Base-by-base conservation (phyloP, 2,329 filamentous ascomycete species). In the Pyrenochaeta sp. region DNA sequence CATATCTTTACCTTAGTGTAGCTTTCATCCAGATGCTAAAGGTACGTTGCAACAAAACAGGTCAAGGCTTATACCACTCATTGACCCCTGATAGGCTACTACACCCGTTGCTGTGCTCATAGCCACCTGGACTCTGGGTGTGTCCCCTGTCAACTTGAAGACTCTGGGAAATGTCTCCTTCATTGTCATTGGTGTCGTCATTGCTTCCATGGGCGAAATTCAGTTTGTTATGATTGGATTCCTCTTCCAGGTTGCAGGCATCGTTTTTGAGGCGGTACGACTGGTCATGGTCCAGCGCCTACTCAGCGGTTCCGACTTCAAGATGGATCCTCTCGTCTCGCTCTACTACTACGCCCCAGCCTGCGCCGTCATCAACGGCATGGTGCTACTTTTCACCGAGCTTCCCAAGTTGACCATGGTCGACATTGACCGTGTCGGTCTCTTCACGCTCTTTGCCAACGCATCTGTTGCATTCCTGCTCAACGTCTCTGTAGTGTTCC, bases 11-110 rank as follows among this genome's bases (percentile, higher is more conserved):
- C 79, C 86, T 98, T 57, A 95, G 90, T 64, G 94, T 98, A 54
- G 90, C 94, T 56, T 98, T 98, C 78, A 98, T 98, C 72, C 94
- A 98, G 83, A 98, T 98, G 94, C 88, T 98, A 77, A 98, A 98
- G 90, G 90, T 92, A 66, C 32, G 75, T 65, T 14, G 2, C n/a
- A 32, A 31, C 6, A 14, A n/a, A 17, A 15, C 18, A 29, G 2
- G 12, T 30, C 23, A 4, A 27, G 23, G 5, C n/a, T 1, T 9
- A 18, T 14, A 23, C 18, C 17, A 36, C 35, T 29, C 48, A 29
- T 56, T 60, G 47, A 66, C 61, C 30, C 35, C 10, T 29, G 4
- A 29, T 61, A 93, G 91, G 95, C 95, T 64, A 97, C 92, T 37
- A 98, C 91, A 29, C 95, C 95, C 14, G 93, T 98, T 54, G 93